A percentile compares a stretch with the other conserved stretches of the same genome.
Evolutionary conservation across 352 stramenopile species (phyloP).

Genomic region (Thalassiosira allenii): DNA sequence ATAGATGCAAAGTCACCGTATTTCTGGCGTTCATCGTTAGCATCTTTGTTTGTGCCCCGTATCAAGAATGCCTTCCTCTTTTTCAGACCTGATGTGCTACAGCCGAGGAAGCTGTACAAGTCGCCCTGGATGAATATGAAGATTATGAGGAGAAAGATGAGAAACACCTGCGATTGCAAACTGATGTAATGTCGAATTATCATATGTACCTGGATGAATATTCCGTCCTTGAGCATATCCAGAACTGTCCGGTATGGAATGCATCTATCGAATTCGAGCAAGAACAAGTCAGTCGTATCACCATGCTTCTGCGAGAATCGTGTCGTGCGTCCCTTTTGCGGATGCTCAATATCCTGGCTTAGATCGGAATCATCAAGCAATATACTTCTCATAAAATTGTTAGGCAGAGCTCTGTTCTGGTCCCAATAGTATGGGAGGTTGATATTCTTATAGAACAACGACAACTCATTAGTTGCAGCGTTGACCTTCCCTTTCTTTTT

Average conservation of each 20-base stretch:
- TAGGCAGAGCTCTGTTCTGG: not conserved
- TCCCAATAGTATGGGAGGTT: slow-evolving; percentile 20
- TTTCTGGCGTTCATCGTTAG: slow-evolving; percentile 20
- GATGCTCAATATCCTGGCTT: slow-evolving; percentile 1
- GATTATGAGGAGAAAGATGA: too few relatives aligned
- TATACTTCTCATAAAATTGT: not conserved
- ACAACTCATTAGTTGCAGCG: not conserved
- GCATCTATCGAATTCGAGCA: slow-evolving; percentile 26
- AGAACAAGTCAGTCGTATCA: slow-evolving; percentile 19
- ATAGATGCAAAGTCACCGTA: slow-evolving; percentile 23
- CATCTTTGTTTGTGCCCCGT: slow-evolving; percentile 1
- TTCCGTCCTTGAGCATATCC: slow-evolving; percentile 5
- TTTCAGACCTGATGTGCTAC: slow-evolving; percentile 38
- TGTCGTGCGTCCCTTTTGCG: not conserved
- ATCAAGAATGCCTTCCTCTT: slow-evolving; percentile 35
- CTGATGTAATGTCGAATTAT: too few relatives aligned
- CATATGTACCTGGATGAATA: too few relatives aligned
- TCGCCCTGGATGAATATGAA: slow-evolving; percentile 27
- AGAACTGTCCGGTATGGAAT: slow-evolving; percentile 10
- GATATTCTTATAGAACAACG: slow-evolving; percentile 4
- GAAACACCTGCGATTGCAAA: too few relatives aligned
- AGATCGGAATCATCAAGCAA: slow-evolving; percentile 15
- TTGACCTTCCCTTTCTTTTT: slow-evolving; percentile 1
- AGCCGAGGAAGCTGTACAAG: slow-evolving; percentile 43
- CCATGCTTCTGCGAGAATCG: slow-evolving; percentile 5